Base-by-base conservation (phyloP, 768 basidiomycete species). In the Cystofilobasidium macerans region DNA sequence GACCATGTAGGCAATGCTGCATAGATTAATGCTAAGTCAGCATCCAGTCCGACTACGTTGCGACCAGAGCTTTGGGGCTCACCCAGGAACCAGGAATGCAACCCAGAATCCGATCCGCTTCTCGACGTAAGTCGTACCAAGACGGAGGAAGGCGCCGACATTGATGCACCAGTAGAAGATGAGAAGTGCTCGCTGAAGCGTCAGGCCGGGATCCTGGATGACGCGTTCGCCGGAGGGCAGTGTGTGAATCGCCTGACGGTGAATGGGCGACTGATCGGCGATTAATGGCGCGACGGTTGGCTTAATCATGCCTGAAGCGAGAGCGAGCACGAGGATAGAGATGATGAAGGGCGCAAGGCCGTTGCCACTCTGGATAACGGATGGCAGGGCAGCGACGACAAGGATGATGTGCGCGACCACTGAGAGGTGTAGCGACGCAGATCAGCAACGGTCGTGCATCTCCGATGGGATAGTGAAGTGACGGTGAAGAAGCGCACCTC, bases 71-170 rank as follows among this genome's bases (percentile, higher is more conserved):
- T 74, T 66, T 67, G 73, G 74, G 64, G 74, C 24, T 54, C 75
- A 72, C 18, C 71, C 74, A 16, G 74, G 75, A 16, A 72, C 54
- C 6, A 75, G 69, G 69, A 65, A 76, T 38, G 74, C 74, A 28
- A 75, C 68, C 75, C 75, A 77, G 71, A 74, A 77, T 8, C 76
- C 75, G 62, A 73, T 69, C 22, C 72, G 65, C 61, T 73, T 71
- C 57, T 72, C 72, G 14, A 71, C 48, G 61, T 75, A 76, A n/a
- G 71, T 65, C 14, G 74, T 74, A 18, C 69, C 75, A 26, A 76
- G 61, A 35, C 45, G 56, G 0, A 51, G 28, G 30, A 62, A 48
- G 8, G 61, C 30, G 26, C 36, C 32, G 54, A 77, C 62, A 36
- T 67, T 62, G 61, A 67, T 67, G 13, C 56, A 33, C 61, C 67